Percentiles rank a stretch among this genome's conserved stretches.
phyloP scores from a whole-genome alignment of 2,329 filamentous ascomycete genomes.

The Colletotrichum incanum region DNA sequence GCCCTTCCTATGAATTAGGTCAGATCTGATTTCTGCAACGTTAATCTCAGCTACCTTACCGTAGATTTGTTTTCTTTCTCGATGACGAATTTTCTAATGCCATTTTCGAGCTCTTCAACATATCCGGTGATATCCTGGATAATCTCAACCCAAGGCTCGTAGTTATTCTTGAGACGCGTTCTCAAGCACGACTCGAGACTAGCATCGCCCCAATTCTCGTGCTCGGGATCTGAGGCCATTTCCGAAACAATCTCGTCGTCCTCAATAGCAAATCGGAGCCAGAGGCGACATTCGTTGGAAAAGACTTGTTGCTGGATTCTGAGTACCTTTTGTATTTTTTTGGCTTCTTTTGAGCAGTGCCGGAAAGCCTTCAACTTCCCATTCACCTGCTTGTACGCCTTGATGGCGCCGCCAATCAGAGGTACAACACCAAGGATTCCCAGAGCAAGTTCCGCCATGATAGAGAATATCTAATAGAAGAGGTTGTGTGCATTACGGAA shows the following conservation, averaged over 20 bases:
- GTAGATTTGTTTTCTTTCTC: no score
- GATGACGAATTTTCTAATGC: no score
- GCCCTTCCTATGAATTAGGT: constrained; percentile 5
- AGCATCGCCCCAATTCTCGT: background rate
- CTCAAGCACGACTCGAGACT: background rate
- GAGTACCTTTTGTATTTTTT: constrained; percentile 1
- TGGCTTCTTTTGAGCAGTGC: constrained; percentile 25
- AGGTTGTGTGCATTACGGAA: background rate
- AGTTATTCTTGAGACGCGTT: constrained; percentile 14
- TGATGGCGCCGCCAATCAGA: constrained; percentile 23
- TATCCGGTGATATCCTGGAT: background rate
- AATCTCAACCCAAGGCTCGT: constrained; percentile 9
- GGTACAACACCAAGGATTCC: constrained; percentile 33
- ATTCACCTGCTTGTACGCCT: constrained; percentile 23
- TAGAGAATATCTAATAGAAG: background rate
- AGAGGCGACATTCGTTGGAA: constrained; percentile 27
- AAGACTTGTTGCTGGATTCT: constrained; percentile 26
- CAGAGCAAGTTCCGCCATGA: constrained; percentile 29
- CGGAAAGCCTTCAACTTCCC: constrained; percentile 27
- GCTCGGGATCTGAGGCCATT: constrained; percentile 3
- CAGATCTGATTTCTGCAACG: background rate
- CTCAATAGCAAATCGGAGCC: constrained; percentile 13
- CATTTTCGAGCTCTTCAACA: background rate
- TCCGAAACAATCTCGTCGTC: constrained; percentile 4
- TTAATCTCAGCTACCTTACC: no score